Base-by-base conservation (phyloP, 768 basidiomycete species). In the Galerina sulciceps region DNA sequence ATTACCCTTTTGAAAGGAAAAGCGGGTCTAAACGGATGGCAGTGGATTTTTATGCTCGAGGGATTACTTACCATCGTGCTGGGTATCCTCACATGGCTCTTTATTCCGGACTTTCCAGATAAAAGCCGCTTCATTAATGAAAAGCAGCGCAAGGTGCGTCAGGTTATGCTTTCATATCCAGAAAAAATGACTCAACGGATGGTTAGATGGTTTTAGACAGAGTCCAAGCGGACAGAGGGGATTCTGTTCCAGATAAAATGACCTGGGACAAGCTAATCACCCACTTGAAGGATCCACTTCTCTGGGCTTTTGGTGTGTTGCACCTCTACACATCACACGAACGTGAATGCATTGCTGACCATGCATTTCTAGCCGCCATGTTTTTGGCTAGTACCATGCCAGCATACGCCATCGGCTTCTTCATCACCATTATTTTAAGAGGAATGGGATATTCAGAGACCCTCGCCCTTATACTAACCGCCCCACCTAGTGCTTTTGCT, bases 221-320 rank as follows among this genome's bases (percentile, higher is more conserved):
- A 15, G 71, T 78, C 17, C 73, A 78, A 55, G 69, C 66, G 9
- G 78, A 78, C 60, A 68, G 77, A 53, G 73, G 74, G 5, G 78
- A 79, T 59, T 69, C 76, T 43, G 51, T 76, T 18, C 71, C 76
- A 0, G 76, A 78, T 58, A 40, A 71, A 20, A 67, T 77, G 60
- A 74, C 70, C 1, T 46, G 53, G 38, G 15, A 40, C n/a, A 76
- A 76, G 52, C 56, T 78, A 14, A 14, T 73, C 45, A 63, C 60
- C 20, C 75, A 77, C 53, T 58, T 78, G 18, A 61, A 67, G 18
- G 77, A 79, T 57, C 75, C 73, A 64, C 67, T 72, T 23, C 49
- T 76, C 14, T 78, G 75, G 73, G 69, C 69, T 35, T 75, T 67
- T 55, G 75, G 75, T 75, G 26, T 8, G 26, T 31, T 31, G 8